Base-by-base conservation (phyloP, 2,329 filamentous ascomycete species). In the Penicillium crustosum region DNA sequence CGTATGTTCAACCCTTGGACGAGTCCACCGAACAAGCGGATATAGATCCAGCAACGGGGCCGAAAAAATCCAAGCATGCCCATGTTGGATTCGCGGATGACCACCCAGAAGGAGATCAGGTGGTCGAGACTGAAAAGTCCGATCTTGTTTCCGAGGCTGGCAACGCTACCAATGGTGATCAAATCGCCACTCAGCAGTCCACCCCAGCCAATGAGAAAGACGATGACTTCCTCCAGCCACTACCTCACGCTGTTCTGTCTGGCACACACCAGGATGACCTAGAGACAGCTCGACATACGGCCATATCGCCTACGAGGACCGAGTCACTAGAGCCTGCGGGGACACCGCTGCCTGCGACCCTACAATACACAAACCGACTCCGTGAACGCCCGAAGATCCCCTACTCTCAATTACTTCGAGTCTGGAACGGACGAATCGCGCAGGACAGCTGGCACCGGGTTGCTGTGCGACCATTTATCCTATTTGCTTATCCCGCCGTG, bases 401-500 rank as follows among this genome's bases (percentile, higher is more conserved):
- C 0, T 96, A 91, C 65, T 57, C 78, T 0, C 86, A 94, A 68
- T 89, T 90, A 42, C 84, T 97, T 1, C 86, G 81, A 57, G 83
- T 89, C 0, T 96, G 84, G 79, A 88, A 91, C 65, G 93, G 93
- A 1, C 86, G 91, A 13, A 83, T 97, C 12, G 84, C 85, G 49
- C 80, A 86, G 15, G 91, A 96, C 68, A 88, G 81, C 10, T 97
- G 93, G 92, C 74, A 88, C 71, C 88, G 87, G 59, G 91, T 91
- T 19, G 88, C 89, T 55, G 43, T 89, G 6, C 84, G 93, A 1
- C 94, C 93, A 0, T 91, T 97, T 60, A 86, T 97, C 47, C 82
- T 97, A 1, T 96, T 88, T 66, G 85, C 88, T 1, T 97, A 97
- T 69, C 94, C 94, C 0, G 85, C 90, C 0, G 89, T 97, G 1